Percentiles rank a stretch among this genome's conserved stretches.
Evolutionary conservation across 2,329 filamentous ascomycete genomes (phyloP).

Genomic region (Fusarium sp.): DNA sequence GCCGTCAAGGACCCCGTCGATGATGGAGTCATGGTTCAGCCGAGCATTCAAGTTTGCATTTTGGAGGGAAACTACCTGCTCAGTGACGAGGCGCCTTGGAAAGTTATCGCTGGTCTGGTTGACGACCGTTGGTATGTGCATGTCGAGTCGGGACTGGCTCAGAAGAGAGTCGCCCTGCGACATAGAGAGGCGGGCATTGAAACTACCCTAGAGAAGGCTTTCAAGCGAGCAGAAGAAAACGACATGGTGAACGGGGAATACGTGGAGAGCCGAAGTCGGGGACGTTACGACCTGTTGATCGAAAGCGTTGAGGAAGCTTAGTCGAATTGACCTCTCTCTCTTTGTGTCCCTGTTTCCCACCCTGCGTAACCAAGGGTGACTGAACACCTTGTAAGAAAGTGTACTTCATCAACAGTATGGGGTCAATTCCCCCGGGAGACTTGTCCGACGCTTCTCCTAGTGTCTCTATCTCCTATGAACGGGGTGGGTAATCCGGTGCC

Average conservation of each 20-base stretch:
- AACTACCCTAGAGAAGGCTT: constrained; percentile 71
- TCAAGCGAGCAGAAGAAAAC: constrained; percentile 78
- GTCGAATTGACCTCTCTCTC: not conserved
- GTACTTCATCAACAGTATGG: not conserved
- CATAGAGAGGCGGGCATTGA: constrained; percentile 57
- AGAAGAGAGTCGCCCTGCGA: constrained; percentile 51
- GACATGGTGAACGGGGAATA: constrained; percentile 85
- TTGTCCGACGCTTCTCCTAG: not conserved
- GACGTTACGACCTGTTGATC: constrained; percentile 44
- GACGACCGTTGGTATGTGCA: constrained; percentile 58
- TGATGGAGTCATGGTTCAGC: constrained; percentile 71
- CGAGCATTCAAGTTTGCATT: constrained; percentile 70
- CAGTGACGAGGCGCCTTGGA: constrained; percentile 48
- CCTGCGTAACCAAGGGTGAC: not conserved
- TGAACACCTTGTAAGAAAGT: not conserved
- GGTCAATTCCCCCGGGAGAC: not conserved
- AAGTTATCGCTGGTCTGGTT: constrained; percentile 48
- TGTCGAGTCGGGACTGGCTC: constrained; percentile 51
- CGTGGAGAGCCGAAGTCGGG: constrained; percentile 63
- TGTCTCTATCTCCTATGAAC: too few relatives aligned
- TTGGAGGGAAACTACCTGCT: constrained; percentile 76
- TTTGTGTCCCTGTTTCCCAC: not conserved
- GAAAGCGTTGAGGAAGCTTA: constrained; percentile 42
- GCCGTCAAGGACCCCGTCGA: constrained; percentile 77
- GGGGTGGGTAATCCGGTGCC: not conserved